Evolutionary conservation across 106 monocot genomes (phyloP), one percentile per base, ranked within the genome.

Genomic region (Posidonia australis): DNA sequence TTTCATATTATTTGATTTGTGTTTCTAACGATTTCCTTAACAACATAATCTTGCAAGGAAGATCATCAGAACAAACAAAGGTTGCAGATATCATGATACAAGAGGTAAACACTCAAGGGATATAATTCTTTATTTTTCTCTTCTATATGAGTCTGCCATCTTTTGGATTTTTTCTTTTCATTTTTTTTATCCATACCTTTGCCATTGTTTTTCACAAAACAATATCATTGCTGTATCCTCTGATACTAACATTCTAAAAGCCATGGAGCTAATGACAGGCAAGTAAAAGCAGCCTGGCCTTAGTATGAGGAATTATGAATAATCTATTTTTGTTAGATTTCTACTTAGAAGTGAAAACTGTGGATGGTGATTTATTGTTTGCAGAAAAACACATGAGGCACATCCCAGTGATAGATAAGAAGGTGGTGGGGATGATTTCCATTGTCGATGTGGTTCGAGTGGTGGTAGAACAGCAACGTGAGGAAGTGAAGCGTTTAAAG

Each of bases 251-350:
- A 72, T 88, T 70, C 76, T 88, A 14, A 52, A 81, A 55, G 88
- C 88, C 59, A 88, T 88, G 88, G 70, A 88, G 65, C 67, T 88
- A 16, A 88, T 85, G 84, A 72, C 80, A 64, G 84, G 84, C 69
- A 68, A 63, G 11, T 36, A 0, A 11, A 44, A n/a, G n/a, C n/a
- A n/a, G n/a, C n/a, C 60, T 26, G 4, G 4, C 27, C 25, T 44
- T 1, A 17, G 24, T 51, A 59, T 29, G n/a, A n/a, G n/a, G 19
- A 5, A 13, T 17, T 25, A 55, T 10, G n/a, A 24, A 22, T 55
- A 24, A 3, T 55, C 21, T 46, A 21, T 42, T 44, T 20, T 44
- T 2, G 57, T 21, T 25, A 26, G 13, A 7, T 12, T 9, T 2
- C n/a, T 26, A n/a, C n/a, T n/a, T n/a, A n/a, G n/a, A n/a, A n/a